Base-by-base conservation (phyloP, 2,329 filamentous ascomycete species). In the Fonsecaea multimorphosa region DNA sequence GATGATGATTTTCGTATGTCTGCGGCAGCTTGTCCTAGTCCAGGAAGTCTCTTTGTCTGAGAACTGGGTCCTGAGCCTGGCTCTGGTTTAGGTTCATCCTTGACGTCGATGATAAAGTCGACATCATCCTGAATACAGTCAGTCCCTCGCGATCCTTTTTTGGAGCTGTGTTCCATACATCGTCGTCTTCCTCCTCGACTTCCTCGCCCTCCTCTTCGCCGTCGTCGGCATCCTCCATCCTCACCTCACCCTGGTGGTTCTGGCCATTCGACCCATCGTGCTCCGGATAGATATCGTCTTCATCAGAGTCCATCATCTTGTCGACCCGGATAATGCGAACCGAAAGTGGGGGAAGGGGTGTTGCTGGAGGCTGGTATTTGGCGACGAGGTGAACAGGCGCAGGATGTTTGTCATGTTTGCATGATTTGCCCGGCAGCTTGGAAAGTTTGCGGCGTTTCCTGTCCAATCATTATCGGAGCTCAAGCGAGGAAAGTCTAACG, bases 51-150 rank as follows among this genome's bases (percentile, higher is more conserved):
- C 61, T 73, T 66, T 67, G 64, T 64, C 69, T 71, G 53, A 49
- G 65, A 46, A 52, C 55, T 61, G 24, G 74, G 77, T 74, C 71
- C 80, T 76, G 73, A 73, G 71, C 77, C 76, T 64, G 76, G 71
- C 68, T 73, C 72, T 58, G 76, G 68, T 31, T 76, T 74, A 9
- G 78, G 76, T 60, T 80, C 79, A 31, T 80, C 75, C 40, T 80
- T 78, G 34, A 78, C 78, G 70, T 82, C 80, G 66, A 80, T 82
- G 60, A 82, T 82, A 63, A 82, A 82, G 70, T 82, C 81, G 68
- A 82, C 81, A 49, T 82, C 80, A 68, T 82, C 80, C 80, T 82
- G 65, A 1, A 61, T 19, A 49, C 34, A 19, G 29, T 62, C 16
- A 61, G 52, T 63, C 29, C 32, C 22, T 16, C 11, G 51, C 74